Evolutionary conservation across 176 grass and related monocot species (phyloP).

Genomic region (Thalia dealbata): DNA sequence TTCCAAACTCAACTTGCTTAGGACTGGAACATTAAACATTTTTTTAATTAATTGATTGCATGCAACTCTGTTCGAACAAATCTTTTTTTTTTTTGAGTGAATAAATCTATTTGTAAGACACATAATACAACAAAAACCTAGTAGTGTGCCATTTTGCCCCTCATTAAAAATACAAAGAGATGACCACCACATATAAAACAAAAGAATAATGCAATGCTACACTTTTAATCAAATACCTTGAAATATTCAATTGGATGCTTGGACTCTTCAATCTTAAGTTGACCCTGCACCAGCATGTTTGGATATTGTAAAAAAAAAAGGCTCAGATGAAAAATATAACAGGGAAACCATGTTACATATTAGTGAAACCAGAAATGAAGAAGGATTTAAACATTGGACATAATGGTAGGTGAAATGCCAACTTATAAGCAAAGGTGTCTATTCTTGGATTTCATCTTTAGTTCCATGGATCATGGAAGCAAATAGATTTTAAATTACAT

Average conservation of each 20-base stretch:
- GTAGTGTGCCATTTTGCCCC: too few species aligned
- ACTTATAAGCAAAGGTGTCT: neutral
- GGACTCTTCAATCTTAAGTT: slow-evolving; percentile 83
- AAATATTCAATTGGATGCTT: slow-evolving; percentile 82
- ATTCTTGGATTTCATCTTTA: neutral
- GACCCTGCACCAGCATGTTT: slow-evolving; percentile 47
- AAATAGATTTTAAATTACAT: neutral
- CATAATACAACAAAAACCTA: too few species aligned
- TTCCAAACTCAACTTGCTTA: too few species aligned
- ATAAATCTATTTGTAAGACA: too few species aligned
- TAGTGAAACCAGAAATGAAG: neutral
- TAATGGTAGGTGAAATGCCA: neutral
- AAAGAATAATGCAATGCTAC: neutral
- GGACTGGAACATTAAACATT: too few species aligned
- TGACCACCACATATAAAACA: neutral
- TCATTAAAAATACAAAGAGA: neutral
- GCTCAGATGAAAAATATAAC: neutral
- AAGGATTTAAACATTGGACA: neutral
- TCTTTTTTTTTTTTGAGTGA: too few species aligned
- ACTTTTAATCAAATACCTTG: slow-evolving; percentile 42
- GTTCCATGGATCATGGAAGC: neutral
- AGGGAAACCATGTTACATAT: neutral
- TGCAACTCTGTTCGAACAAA: too few species aligned
- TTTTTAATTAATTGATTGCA: too few species aligned
- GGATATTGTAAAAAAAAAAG: neutral